phyloP scores from a whole-genome alignment of 140 eudicot genomes.

The Flaveria floridana region DNA sequence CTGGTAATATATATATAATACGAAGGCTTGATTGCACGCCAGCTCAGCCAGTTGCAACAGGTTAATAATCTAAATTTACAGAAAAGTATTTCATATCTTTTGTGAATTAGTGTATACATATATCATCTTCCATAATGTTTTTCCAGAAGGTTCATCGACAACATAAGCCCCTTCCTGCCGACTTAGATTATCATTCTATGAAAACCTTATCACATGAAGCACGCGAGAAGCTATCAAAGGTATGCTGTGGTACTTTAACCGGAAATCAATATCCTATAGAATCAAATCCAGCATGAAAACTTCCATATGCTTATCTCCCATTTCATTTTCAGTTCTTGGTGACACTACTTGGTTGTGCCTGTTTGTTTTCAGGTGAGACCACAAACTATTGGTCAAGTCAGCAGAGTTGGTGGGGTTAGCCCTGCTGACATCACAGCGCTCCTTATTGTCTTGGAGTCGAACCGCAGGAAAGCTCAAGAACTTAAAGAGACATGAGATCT shows the following conservation, averaged over 20 bases:
- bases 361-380: conserved; percentile 70
- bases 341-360: conserved; percentile 1
- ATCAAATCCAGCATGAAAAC: conserved; percentile 1
- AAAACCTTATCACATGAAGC: conserved; percentile 82
- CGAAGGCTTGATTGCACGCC: conserved; percentile 88
- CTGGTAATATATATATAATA: too few species aligned
- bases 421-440: conserved; percentile 98
- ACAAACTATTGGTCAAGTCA: conserved; percentile 91
- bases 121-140: neutral
- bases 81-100: neutral
- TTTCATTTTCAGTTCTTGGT: neutral
- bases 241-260: conserved; percentile 22
- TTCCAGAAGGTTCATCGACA: conserved; percentile 80
- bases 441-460: conserved; percentile 71
- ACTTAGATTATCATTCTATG: conserved; percentile 75
- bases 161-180: conserved; percentile 81
- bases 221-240: conserved; percentile 96
- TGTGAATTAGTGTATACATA: neutral
- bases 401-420: conserved; percentile 97
- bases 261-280: neutral
- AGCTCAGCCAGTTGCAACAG: conserved; percentile 84
- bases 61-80: conserved; percentile 35
- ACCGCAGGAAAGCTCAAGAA: conserved; percentile 63
- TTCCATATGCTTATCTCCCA: conserved; percentile 14
- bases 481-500: conserved; percentile 42